Conservation (phyloP, 139 green algal genomes). For the Closterium sp. region DNA sequence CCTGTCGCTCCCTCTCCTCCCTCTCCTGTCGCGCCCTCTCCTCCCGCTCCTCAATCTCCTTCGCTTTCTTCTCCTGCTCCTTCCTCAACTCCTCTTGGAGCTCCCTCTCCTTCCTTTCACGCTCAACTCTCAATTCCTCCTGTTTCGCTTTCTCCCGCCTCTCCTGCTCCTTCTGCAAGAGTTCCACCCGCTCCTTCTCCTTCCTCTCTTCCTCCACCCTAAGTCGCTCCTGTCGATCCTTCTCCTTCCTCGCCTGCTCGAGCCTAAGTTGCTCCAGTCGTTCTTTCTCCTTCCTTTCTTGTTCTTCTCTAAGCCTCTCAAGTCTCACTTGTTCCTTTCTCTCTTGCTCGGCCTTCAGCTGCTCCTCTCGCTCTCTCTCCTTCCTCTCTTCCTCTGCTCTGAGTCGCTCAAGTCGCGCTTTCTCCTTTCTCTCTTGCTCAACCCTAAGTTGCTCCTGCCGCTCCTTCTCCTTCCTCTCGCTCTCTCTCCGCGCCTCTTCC, state of each 20-base stretch:
- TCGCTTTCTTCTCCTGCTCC: constrained; percentile 3
- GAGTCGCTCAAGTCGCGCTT: neutral
- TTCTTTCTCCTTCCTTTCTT: neutral
- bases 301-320: neutral
- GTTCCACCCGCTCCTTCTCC: neutral
- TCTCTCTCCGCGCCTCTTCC: neutral
- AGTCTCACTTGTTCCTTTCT: neutral
- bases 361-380: neutral
- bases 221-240: neutral
- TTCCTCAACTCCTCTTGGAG: neutral
- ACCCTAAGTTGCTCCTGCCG: neutral
- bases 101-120: neutral
- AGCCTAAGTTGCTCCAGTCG: neutral
- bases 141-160: neutral
- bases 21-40: neutral
- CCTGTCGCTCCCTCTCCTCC: neutral
- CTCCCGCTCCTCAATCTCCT: neutral
- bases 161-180: neutral
- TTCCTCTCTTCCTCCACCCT: neutral
- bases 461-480: neutral
- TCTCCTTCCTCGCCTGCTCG: neutral
- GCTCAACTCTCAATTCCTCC: neutral
- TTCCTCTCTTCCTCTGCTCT: neutral
- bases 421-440: neutral
- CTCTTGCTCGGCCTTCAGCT: neutral